Base-by-base conservation (phyloP, 805 yeast species). In the Myxozyma melibiosi region DNA sequence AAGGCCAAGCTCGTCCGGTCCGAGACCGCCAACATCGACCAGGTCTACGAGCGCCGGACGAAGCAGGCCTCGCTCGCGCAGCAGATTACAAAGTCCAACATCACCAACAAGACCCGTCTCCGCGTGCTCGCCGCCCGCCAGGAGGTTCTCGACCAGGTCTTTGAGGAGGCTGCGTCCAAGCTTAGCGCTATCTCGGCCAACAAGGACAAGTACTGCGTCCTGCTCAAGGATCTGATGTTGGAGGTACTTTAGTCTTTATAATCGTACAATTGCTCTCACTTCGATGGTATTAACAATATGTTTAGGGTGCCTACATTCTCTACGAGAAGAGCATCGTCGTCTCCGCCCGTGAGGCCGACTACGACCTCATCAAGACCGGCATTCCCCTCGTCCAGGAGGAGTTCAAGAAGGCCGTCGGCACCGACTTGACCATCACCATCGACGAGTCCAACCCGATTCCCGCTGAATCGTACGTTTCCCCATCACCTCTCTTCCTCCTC, bases 11-110 rank as follows among this genome's bases (percentile, higher is more conserved):
- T 94, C 70, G 98, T 94, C 57, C 88, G 98, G 70, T 81, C 90
- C 13, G 99, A 94, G 76, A 87, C 87, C 55, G 85, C 94, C 50
- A 83, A 91, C 51, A 90, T 94, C 66, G 99, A 94, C 72, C 76
- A 85, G 18, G 76, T 81, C 38, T 89, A 85, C 71, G 91, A 86
- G 63, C 84, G 82, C 67, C 90, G 88, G 72, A 80, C 88, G 76
- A 92, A 94, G 79, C 94, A 92, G 74, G 91, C 96, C 2, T 77
- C 90, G 31, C 84, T 94, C 73, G 88, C 92, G 42, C 97, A 94
- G 75, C 98, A 94, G 77, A 92, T 94, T 72, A 84, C 91, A 68
- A 90, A 90, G 77, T 91, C 98, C 30, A 92, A 96, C 53, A 87
- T 94, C 70, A 90, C 92, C 64, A 94, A 94, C 80, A 90, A 94